Evolutionary conservation across 2,329 filamentous ascomycete species (phyloP).

Genomic region (Fusarium penzigii): DNA sequence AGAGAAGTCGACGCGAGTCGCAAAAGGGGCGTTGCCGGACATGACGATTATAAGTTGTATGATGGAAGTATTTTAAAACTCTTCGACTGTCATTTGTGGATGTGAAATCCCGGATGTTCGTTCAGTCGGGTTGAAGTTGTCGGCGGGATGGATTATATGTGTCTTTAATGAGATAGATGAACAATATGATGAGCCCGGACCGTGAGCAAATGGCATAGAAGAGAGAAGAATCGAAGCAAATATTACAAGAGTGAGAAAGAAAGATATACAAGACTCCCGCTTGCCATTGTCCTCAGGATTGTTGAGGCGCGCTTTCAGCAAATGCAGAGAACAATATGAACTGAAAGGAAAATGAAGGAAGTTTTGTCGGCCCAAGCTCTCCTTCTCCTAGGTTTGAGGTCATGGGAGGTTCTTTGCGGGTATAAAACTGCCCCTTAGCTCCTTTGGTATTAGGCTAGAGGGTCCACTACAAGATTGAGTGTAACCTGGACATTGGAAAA

Average conservation of each 20-base stretch:
- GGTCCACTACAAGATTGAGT: too few species aligned
- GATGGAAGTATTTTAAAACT: not conserved
- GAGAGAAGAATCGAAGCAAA: not conserved
- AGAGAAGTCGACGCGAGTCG: slow-evolving; percentile 18
- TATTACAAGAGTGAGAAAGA: slow-evolving; percentile 1
- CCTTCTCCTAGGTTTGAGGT: slow-evolving; percentile 3
- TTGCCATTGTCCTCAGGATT: slow-evolving; percentile 21
- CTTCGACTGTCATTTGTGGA: not conserved
- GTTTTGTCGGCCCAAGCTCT: slow-evolving; percentile 18
- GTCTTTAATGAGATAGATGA: too few species aligned
- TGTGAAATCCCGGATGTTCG: not conserved
- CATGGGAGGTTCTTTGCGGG: not conserved
- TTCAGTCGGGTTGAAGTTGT: not conserved
- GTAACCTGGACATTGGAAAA: too few species aligned
- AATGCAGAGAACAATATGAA: slow-evolving; percentile 31
- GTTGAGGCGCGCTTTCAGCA: slow-evolving; percentile 21
- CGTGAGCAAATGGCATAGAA: not conserved
- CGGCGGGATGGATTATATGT: too few species aligned
- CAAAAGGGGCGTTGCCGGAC: slow-evolving; percentile 9
- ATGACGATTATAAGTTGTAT: slow-evolving; percentile 9
- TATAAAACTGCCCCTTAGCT: too few species aligned
- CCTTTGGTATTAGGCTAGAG: too few species aligned
- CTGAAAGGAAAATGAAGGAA: not conserved
- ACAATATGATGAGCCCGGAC: not conserved
- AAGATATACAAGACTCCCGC: slow-evolving; percentile 2